These are phyloP conservation scores for Nissolia schottii DNA, from an alignment of 306 rosid genomes.

Conservation along the genomic window DNA sequence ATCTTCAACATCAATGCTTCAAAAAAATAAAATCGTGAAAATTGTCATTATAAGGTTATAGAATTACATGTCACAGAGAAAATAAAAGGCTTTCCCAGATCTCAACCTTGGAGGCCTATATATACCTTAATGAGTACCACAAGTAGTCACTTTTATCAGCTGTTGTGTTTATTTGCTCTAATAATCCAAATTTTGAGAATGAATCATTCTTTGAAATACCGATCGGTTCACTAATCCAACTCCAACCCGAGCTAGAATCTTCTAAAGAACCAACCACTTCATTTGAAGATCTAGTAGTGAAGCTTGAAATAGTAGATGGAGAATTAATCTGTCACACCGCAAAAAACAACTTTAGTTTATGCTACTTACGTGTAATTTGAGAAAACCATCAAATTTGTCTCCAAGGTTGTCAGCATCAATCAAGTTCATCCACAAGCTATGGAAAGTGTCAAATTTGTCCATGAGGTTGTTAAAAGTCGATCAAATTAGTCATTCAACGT, in stretches of 20 bases:
- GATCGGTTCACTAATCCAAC: constrained; percentile 82
- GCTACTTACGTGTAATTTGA: too few relatives aligned
- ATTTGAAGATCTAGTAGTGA: constrained; percentile 45
- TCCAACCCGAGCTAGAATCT: constrained; percentile 59
- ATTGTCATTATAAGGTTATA: constrained; percentile 9
- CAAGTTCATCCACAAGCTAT: too few relatives aligned
- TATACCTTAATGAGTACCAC: constrained; percentile 88
- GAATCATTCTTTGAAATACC: constrained; percentile 79
- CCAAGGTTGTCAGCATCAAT: too few relatives aligned
- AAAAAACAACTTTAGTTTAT: not conserved
- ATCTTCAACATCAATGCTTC: constrained; percentile 54
- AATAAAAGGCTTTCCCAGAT: too few relatives aligned
- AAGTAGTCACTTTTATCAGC: constrained; percentile 91
- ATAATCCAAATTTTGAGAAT: constrained; percentile 60
- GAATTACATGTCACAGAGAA: constrained; percentile 14
- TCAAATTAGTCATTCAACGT: too few relatives aligned
- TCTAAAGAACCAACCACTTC: constrained; percentile 43
- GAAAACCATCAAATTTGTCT: too few relatives aligned
- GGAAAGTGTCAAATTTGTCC: too few relatives aligned
- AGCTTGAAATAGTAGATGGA: constrained; percentile 53
- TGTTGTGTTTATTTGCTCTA: constrained; percentile 88
- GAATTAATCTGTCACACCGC: constrained; percentile 71
- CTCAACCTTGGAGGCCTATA: not conserved
- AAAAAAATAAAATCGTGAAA: constrained; percentile 11
- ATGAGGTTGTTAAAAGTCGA: too few relatives aligned